These are phyloP conservation scores for Suhomyces faveliae DNA, from an alignment of 805 yeast species.

Conservation along the genomic window DNA sequence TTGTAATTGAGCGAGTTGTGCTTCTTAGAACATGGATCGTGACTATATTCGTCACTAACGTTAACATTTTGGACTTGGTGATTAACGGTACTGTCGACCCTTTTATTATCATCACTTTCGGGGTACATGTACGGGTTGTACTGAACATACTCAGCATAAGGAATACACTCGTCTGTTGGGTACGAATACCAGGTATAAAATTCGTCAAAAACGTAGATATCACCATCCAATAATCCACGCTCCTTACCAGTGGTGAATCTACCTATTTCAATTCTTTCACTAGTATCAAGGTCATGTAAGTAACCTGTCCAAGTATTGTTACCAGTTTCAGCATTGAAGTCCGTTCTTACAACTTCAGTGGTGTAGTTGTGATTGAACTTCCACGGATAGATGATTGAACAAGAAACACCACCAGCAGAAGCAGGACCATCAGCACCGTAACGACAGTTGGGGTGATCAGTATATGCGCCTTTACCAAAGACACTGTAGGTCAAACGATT, in stretches of 20 bases:
- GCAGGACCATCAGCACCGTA: constrained; percentile 9
- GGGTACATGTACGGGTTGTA: not conserved
- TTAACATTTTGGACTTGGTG: not conserved
- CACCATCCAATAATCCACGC: not conserved
- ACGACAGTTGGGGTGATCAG: constrained; percentile 6
- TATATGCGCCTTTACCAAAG: constrained; percentile 1
- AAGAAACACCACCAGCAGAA: constrained; percentile 5
- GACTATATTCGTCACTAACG: not conserved
- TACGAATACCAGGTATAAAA: not conserved
- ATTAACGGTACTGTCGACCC: not conserved
- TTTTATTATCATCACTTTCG: not conserved
- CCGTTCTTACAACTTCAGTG: not conserved
- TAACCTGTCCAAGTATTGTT: constrained; percentile 1
- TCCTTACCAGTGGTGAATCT: not conserved
- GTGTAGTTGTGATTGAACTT: constrained; percentile 6
- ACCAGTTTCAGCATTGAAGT: constrained; percentile 3
- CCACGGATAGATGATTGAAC: constrained; percentile 5
- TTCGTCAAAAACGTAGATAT: not conserved
- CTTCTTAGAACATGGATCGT: not conserved
- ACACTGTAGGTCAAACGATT: constrained; percentile 8
- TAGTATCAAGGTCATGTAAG: constrained; percentile 2
- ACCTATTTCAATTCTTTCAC: not conserved
- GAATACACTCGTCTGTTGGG: not conserved
- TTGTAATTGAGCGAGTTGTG: not conserved
- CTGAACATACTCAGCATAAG: not conserved